A percentile compares a stretch with the other conserved stretches of the same genome.
Conservation (phyloP, 768 basidiomycete genomes). For the Pisolithus microcarpus region DNA sequence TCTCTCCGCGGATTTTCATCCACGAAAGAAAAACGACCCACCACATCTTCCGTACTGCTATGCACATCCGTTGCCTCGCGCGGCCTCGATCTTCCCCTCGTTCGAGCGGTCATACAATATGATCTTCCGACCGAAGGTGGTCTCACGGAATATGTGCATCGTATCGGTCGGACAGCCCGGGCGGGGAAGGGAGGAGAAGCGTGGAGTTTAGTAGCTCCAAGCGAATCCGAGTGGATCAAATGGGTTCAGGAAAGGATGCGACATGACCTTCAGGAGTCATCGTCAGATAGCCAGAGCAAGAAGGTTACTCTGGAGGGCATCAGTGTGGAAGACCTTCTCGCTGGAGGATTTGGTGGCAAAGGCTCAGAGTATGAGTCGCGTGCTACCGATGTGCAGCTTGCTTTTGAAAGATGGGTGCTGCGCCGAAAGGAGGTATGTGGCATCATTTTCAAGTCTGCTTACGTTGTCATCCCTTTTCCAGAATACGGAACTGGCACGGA, state of each 20-base stretch:
- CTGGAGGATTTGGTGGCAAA: constrained; percentile 80
- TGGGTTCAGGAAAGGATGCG: constrained; percentile 86
- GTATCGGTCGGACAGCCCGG: constrained; percentile 94
- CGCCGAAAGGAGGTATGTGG: constrained; percentile 56
- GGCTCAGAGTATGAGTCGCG: constrained; percentile 75
- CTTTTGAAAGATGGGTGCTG: constrained; percentile 92
- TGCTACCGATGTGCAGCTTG: constrained; percentile 92
- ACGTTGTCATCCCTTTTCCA: constrained; percentile 24
- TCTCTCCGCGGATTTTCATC: constrained; percentile 73
- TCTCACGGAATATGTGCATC: constrained; percentile 92
- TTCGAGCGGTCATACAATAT: constrained; percentile 90
- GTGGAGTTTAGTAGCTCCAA: constrained; percentile 86
- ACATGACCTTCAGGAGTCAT: constrained; percentile 31
- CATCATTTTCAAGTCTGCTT: constrained; percentile 1
- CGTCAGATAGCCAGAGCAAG: constrained; percentile 23
- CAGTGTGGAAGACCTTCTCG: constrained; percentile 63
- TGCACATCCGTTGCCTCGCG: constrained; percentile 99
- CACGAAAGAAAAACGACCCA: constrained; percentile 23
- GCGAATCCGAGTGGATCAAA: constrained; percentile 81
- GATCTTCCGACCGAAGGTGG: constrained; percentile 98
- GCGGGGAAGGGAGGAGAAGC: constrained; percentile 94
- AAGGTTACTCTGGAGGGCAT: constrained; percentile 51
- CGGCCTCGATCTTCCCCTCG: constrained; percentile 91
- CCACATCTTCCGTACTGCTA: constrained; percentile 56
- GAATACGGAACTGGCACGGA: constrained; percentile 74